Evolutionary conservation across 23 red algal genomes (phyloP), one percentile per base, ranked within the genome.

Genomic region (Gracilaria gracilis): DNA sequence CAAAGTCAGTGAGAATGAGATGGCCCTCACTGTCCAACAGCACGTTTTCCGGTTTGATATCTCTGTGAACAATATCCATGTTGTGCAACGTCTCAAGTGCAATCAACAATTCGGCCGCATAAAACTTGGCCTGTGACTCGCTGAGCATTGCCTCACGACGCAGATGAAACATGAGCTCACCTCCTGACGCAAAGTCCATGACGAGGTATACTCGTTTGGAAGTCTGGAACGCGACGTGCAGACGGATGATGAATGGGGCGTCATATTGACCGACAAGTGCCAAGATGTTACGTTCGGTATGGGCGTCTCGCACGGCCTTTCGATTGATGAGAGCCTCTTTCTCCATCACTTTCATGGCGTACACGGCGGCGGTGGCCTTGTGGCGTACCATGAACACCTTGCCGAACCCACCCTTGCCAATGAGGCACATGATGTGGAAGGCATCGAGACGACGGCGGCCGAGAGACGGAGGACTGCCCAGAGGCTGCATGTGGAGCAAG

Each of bases 1-100:
- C 97, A 81, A 99, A 99, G 72, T 99, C 97, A 42, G 94, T 95
- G 0, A 99, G 74, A 70, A 94, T 71, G 20, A 96, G 57, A 80
- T 99, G 93, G 0, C 97, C 97, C 40, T 94, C 85, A 19, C 58
- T 40, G 75, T 96, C 97, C 38, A 99, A 80, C 35, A 99, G 88
- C 16, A 99, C 93, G 67, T 99, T 99, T 64, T 96, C 94, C 49
- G 97, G 97, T 81, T 99, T 99, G 24, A 99, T 81, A 85, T 99
- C 97, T 21, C 97, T 87, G 53, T 99, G 95, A n/a, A 99, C 70
- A 59, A 99, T 88, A 61, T 88, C 69, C 78, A 88, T 84, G 20
- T 92, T 91, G 42, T 99, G 97, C 80, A 99, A 87, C 23, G 86
- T 80, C 71, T 99, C 93, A 24, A 99, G 50, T 11, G 97, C 97